Conservation (phyloP, 176 grass and related monocot species). For the Oryza coarctata region DNA sequence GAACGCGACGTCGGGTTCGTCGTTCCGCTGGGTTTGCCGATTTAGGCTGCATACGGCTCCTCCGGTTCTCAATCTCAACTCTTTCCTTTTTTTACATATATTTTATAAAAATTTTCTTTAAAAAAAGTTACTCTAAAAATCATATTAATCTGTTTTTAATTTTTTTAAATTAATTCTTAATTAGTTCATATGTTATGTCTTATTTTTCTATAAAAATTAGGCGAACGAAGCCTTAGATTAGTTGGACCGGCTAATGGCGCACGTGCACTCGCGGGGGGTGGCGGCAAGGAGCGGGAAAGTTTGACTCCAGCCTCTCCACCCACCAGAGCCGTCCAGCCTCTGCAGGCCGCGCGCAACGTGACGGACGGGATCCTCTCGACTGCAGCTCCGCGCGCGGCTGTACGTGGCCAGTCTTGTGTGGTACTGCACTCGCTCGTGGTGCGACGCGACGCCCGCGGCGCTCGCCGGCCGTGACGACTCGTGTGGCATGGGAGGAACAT, state of each 20-base stretch:
- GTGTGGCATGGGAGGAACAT: background rate
- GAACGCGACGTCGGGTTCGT: background rate
- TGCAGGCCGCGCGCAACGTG: background rate
- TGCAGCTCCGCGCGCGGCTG: background rate
- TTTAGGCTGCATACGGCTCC: too few relatives aligned
- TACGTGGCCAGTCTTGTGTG: background rate
- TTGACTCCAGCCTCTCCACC: too few relatives aligned
- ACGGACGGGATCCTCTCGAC: slow-evolving; percentile 30
- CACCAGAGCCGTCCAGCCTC: too few relatives aligned
- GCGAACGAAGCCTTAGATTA: too few relatives aligned
- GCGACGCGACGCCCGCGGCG: slow-evolving; percentile 24
- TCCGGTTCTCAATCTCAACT: too few relatives aligned
- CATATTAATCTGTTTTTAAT: too few relatives aligned
- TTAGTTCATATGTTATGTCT: too few relatives aligned
- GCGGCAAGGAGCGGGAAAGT: slow-evolving; percentile 2
- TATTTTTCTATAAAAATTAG: too few relatives aligned
- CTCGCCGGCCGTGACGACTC: background rate
- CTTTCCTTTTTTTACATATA: too few relatives aligned
- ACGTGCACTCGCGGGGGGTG: slow-evolving; percentile 13
- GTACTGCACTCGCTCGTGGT: slow-evolving; percentile 1
- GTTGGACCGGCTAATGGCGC: slow-evolving; percentile 9
- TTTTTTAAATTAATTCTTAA: too few relatives aligned
- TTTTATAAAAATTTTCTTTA: too few relatives aligned
- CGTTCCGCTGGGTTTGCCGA: background rate
- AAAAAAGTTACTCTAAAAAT: too few relatives aligned